Percentiles rank a stretch among this genome's conserved stretches.
These are phyloP conservation scores for Pythium apleroticum DNA, from an alignment of 352 stramenopile genomes.

Conservation along the genomic window DNA sequence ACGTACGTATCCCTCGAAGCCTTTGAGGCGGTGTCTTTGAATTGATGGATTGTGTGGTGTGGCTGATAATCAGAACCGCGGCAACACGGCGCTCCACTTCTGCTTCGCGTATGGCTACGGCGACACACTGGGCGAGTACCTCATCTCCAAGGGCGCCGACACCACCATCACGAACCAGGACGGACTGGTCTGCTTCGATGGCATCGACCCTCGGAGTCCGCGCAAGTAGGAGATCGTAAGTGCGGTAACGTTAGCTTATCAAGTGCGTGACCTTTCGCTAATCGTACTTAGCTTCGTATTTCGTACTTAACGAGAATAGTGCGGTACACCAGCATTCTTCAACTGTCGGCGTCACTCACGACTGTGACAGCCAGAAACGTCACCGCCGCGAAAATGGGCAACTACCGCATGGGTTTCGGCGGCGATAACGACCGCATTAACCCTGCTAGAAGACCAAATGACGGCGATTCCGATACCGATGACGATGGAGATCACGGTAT, in stretches of 20 bases:
- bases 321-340: constrained; percentile 12
- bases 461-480: constrained; percentile 25
- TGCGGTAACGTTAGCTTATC: too few species aligned
- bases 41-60: not conserved
- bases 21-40: too few species aligned
- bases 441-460: constrained; percentile 7
- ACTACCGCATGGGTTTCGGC: constrained; percentile 47
- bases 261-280: constrained; percentile 4
- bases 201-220: constrained; percentile 42
- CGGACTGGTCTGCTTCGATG: constrained; percentile 61
- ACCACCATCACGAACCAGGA: constrained; percentile 68
- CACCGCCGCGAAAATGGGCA: constrained; percentile 42
- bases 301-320: not conserved
- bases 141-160: constrained; percentile 88
- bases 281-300: not conserved
- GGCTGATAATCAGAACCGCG: constrained; percentile 42
- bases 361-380: constrained; percentile 13
- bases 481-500: constrained; percentile 2
- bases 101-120: constrained; percentile 90
- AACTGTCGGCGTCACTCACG: constrained; percentile 2
- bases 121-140: constrained; percentile 84
- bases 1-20: constrained; percentile 39
- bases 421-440: constrained; percentile 21
- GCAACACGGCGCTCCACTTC: constrained; percentile 90
- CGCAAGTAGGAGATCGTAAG: constrained; percentile 31